phyloP scores from a whole-genome alignment of 2,329 filamentous ascomycete genomes.

The Aspergillus sp. region DNA sequence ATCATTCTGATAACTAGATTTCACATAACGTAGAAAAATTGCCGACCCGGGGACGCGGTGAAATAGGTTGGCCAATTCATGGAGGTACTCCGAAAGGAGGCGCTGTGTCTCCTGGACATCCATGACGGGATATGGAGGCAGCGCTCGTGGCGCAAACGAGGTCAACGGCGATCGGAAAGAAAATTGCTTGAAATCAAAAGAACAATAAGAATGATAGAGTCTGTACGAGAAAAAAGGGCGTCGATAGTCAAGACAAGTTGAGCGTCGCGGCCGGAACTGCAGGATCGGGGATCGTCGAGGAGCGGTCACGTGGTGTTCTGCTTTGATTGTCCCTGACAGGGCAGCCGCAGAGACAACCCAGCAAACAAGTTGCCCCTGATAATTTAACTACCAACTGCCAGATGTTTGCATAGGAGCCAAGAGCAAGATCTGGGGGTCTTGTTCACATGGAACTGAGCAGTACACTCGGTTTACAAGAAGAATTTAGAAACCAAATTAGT shows the following conservation, averaged over 20 bases:
- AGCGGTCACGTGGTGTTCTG: too few species aligned
- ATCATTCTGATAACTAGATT: conserved; percentile 96
- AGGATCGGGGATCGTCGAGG: too few species aligned
- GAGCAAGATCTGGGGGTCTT: too few species aligned
- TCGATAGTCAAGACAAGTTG: not conserved
- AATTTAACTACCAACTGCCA: too few species aligned
- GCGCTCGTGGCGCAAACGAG: conserved; percentile 6
- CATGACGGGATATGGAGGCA: conserved; percentile 36
- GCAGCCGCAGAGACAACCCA: too few species aligned
- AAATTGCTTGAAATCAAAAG: not conserved
- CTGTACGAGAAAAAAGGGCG: not conserved
- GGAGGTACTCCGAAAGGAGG: conserved; percentile 50
- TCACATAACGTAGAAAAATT: conserved; percentile 90
- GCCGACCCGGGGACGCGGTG: conserved; percentile 91
- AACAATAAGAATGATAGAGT: not conserved
- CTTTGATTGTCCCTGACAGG: too few species aligned
- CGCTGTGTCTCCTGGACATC: conserved; percentile 53
- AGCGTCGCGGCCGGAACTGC: not conserved
- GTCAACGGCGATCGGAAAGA: not conserved
- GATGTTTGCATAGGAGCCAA: too few species aligned
- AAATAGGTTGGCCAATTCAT: conserved; percentile 61
- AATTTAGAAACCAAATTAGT: not conserved
- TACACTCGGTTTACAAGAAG: too few species aligned
- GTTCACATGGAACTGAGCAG: too few species aligned
- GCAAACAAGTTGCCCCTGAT: too few species aligned